Conservation (phyloP, 768 basidiomycete genomes). For the Amanita polypyramis region DNA sequence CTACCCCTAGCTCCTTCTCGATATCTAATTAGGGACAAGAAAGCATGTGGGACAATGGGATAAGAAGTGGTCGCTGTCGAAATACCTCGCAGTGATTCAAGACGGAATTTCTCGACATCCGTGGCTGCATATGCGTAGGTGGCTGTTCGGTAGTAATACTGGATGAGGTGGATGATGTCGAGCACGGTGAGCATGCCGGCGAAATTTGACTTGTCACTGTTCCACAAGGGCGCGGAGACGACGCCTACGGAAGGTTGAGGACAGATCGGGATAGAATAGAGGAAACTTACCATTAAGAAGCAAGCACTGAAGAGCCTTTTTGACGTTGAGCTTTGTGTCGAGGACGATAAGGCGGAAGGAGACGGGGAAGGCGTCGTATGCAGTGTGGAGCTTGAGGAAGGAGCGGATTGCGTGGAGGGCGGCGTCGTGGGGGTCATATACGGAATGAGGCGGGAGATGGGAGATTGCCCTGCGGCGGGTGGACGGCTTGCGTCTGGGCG, state of each 20-base stretch:
- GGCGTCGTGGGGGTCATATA: slow-evolving; percentile 55
- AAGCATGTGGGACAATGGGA: slow-evolving; percentile 6
- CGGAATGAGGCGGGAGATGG: slow-evolving; percentile 43
- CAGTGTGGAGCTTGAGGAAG: slow-evolving; percentile 77
- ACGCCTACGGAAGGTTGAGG: slow-evolving; percentile 49
- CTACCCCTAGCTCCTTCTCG: slow-evolving; percentile 86
- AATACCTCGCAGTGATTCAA: slow-evolving; percentile 83
- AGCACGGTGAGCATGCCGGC: slow-evolving; percentile 99
- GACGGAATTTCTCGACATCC: slow-evolving; percentile 87
- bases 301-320: slow-evolving; percentile 86
- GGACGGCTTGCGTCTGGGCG: slow-evolving; percentile 42
- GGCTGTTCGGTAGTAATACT: slow-evolving; percentile 91
- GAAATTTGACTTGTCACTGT: slow-evolving; percentile 86
- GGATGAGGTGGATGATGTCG: slow-evolving; percentile 98
- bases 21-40: slow-evolving; percentile 51
- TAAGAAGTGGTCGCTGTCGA: slow-evolving; percentile 8
- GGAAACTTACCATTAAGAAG: slow-evolving; percentile 56
- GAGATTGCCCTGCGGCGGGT: slow-evolving; percentile 48
- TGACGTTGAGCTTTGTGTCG: slow-evolving; percentile 92
- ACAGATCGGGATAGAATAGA: slow-evolving; percentile 4
- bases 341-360: slow-evolving; percentile 94
- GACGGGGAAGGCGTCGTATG: slow-evolving; percentile 97
- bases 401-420: slow-evolving; percentile 62
- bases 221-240: slow-evolving; percentile 97
- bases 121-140: slow-evolving; percentile 76